Evolutionary conservation across 1,284 basidiomycete genomes (phyloP).

Genomic region (Sutorius eximius): DNA sequence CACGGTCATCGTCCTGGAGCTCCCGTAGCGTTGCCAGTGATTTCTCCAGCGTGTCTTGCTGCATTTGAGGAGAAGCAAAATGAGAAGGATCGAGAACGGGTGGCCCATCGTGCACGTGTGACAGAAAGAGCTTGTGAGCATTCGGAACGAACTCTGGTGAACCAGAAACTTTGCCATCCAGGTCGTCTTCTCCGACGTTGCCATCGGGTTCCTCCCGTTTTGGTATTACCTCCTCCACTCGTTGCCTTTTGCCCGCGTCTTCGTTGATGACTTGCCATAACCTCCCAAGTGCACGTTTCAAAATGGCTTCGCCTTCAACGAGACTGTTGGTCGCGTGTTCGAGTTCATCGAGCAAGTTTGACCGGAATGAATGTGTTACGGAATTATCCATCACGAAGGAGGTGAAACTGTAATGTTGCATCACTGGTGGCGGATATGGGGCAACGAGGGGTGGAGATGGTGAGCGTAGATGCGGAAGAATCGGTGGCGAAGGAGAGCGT

Average conservation of each 20-base stretch:
- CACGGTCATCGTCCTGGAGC: slow-evolving; percentile 76
- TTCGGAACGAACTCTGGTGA: slow-evolving; percentile 65
- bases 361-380: slow-evolving; percentile 79
- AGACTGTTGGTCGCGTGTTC: slow-evolving; percentile 75
- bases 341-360: slow-evolving; percentile 70
- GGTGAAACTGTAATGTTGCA: slow-evolving; percentile 70
- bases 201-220: slow-evolving; percentile 68
- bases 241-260: slow-evolving; percentile 46
- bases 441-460: slow-evolving; percentile 60
- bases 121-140: slow-evolving; percentile 66
- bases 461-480: slow-evolving; percentile 57
- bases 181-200: slow-evolving; percentile 50
- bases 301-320: slow-evolving; percentile 72
- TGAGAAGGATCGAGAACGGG: slow-evolving; percentile 57
- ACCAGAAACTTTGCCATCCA: slow-evolving; percentile 50
- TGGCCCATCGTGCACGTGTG: slow-evolving; percentile 44
- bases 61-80: slow-evolving; percentile 61
- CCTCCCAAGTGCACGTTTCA: slow-evolving; percentile 70
- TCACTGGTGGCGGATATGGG: slow-evolving; percentile 65
- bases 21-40: slow-evolving; percentile 68
- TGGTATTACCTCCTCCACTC: slow-evolving; percentile 47
- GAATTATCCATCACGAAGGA: slow-evolving; percentile 82
- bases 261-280: slow-evolving; percentile 78
- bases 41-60: slow-evolving; percentile 69
- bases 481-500: slow-evolving; percentile 58